These are phyloP conservation scores for Xylariaceae sp. DNA, from an alignment of 2,329 filamentous ascomycete species.

Conservation along the genomic window DNA sequence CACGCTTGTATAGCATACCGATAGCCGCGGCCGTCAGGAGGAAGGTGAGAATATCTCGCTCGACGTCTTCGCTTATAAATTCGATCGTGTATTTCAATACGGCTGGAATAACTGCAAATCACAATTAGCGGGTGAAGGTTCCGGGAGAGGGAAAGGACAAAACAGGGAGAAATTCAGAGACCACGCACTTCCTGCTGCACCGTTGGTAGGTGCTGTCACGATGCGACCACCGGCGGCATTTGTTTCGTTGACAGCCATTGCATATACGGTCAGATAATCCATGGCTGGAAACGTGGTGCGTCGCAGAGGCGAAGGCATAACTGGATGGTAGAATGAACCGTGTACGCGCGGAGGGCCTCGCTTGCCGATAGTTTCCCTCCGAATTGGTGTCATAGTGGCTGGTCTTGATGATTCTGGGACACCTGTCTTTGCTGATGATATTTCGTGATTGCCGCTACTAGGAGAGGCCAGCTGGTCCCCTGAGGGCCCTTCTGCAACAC, in stretches of 20 bases:
- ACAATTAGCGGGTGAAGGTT: not conserved
- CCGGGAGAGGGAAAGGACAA: not conserved
- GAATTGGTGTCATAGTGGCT: conserved; percentile 17
- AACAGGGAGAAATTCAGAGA: not conserved
- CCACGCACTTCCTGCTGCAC: conserved; percentile 46
- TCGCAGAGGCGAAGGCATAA: conserved; percentile 48
- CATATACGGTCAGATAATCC: conserved; percentile 54
- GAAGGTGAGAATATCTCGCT: conserved; percentile 53
- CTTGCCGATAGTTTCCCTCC: conserved; percentile 28
- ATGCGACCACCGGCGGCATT: conserved; percentile 54
- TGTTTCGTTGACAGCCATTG: conserved; percentile 57
- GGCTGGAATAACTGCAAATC: conserved; percentile 44
- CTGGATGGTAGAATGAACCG: conserved; percentile 49
- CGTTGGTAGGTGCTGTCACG: conserved; percentile 55
- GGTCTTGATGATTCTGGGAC: conserved; percentile 6
- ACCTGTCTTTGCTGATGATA: conserved; percentile 1
- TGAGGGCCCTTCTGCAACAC: conserved; percentile 11
- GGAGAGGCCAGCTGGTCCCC: conserved; percentile 23
- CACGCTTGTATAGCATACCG: conserved; percentile 57
- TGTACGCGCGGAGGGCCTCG: conserved; percentile 46
- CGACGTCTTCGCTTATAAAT: conserved; percentile 53
- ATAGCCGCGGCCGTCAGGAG: conserved; percentile 53
- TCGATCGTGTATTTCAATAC: conserved; percentile 54
- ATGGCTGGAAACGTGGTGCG: conserved; percentile 53
- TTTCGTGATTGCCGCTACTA: not conserved